These are phyloP conservation scores for Amanita pallidorosea DNA, from an alignment of 768 basidiomycete genomes.

Conservation along the genomic window DNA sequence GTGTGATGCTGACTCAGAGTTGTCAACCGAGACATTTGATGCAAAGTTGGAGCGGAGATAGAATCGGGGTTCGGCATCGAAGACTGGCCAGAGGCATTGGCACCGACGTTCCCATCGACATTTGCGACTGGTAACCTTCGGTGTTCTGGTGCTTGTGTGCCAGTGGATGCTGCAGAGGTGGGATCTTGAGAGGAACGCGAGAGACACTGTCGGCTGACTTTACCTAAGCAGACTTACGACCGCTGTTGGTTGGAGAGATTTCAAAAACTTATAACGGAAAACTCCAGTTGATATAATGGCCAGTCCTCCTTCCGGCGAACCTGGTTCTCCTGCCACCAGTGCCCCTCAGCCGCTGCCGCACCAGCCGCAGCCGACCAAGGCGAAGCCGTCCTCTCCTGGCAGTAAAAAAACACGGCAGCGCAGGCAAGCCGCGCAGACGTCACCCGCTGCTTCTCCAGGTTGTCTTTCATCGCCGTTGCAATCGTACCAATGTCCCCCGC, in stretches of 20 bases:
- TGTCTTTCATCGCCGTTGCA: background rate
- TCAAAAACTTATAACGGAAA: slow-evolving; percentile 26
- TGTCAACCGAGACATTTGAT: background rate
- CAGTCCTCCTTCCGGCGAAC: slow-evolving; percentile 39
- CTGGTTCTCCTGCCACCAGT: slow-evolving; percentile 21
- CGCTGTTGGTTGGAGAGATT: slow-evolving; percentile 4
- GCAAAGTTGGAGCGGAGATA: slow-evolving; percentile 22
- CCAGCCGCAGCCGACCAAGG: slow-evolving; percentile 34
- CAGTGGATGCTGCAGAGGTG: slow-evolving; percentile 9
- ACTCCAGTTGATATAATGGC: slow-evolving; percentile 14
- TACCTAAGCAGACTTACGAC: slow-evolving; percentile 30
- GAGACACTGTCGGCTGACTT: slow-evolving; percentile 11
- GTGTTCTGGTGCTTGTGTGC: slow-evolving; percentile 5
- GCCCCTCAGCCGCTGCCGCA: slow-evolving; percentile 34
- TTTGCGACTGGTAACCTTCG: background rate
- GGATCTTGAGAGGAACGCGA: background rate
- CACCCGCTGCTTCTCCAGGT: slow-evolving; percentile 1
- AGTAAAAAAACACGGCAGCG: slow-evolving; percentile 45
- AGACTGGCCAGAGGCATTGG: slow-evolving; percentile 7
- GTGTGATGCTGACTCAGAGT: slow-evolving; percentile 4
- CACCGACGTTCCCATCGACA: slow-evolving; percentile 7
- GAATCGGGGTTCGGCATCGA: slow-evolving; percentile 15
- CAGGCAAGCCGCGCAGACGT: slow-evolving; percentile 25
- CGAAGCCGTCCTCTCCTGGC: slow-evolving; percentile 32
- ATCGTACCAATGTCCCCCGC: background rate